Evolutionary conservation across 2,329 filamentous ascomycete genomes (phyloP).

Genomic region (Cladosporium sp.): DNA sequence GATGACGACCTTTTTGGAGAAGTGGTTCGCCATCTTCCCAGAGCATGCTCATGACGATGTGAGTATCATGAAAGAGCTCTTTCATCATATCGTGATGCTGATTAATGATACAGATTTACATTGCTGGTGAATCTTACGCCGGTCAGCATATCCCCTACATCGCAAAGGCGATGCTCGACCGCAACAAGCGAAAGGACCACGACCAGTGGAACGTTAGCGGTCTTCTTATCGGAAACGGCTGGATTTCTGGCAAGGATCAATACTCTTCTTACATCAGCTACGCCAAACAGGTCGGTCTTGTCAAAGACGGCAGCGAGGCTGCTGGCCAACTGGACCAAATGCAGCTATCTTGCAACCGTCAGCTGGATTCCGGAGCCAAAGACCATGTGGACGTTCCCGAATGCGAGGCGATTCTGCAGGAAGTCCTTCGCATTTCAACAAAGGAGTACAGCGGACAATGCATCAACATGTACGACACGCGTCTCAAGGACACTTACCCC

Average conservation of each 20-base stretch:
- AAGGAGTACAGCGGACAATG: constrained; percentile 58
- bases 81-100: constrained; percentile 12
- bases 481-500: constrained; percentile 72
- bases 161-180: constrained; percentile 80
- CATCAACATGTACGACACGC: constrained; percentile 96
- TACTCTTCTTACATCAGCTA: constrained; percentile 83
- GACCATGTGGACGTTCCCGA: constrained; percentile 61
- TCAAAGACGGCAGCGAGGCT: constrained; percentile 62
- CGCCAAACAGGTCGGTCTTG: constrained; percentile 70
- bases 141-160: constrained; percentile 98
- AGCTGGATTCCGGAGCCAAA: constrained; percentile 51
- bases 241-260: constrained; percentile 88
- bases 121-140: constrained; percentile 94
- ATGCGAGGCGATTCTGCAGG: constrained; percentile 75
- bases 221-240: constrained; percentile 92
- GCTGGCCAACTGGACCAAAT: constrained; percentile 55
- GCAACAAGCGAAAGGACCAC: constrained; percentile 59
- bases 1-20: constrained; percentile 83
- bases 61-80: constrained; percentile 38
- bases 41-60: constrained; percentile 92
- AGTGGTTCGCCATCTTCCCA: constrained; percentile 86
- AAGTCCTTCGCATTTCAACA: constrained; percentile 60
- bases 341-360: constrained; percentile 16
- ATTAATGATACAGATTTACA: constrained; percentile 63
- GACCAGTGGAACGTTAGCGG: constrained; percentile 74